Percentiles rank a stretch among this genome's conserved stretches.
Conservation (phyloP, 1,284 basidiomycete genomes). For the Boletus smithii region DNA sequence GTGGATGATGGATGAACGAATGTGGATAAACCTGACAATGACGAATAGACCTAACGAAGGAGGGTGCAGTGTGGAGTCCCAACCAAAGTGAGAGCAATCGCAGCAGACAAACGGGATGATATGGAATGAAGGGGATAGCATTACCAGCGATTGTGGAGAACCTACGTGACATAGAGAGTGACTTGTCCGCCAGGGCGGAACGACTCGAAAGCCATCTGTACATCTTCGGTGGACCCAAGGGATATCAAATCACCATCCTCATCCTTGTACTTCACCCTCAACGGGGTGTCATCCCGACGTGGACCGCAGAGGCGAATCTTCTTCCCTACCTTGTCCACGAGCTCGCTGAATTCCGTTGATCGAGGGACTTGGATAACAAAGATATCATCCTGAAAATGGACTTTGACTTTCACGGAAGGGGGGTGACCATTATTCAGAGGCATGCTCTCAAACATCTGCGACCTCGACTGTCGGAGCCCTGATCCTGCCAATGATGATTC, state of each 20-base stretch:
- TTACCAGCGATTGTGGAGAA: constrained; percentile 9
- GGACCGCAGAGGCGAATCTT: constrained; percentile 89
- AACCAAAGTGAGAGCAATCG: too few relatives aligned
- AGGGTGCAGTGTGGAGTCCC: too few relatives aligned
- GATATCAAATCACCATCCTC: constrained; percentile 89
- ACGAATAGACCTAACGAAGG: too few relatives aligned
- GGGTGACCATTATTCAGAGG: constrained; percentile 27
- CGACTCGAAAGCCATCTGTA: constrained; percentile 85
- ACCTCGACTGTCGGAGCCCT: constrained; percentile 51
- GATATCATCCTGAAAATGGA: constrained; percentile 85
- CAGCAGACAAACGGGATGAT: too few relatives aligned
- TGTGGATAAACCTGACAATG: constrained; percentile 16
- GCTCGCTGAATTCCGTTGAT: constrained; percentile 70
- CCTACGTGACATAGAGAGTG: constrained; percentile 67
- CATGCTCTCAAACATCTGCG: constrained; percentile 48
- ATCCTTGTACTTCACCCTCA: constrained; percentile 86
- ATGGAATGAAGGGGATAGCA: too few relatives aligned
- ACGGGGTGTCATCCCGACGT: constrained; percentile 65
- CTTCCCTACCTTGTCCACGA: constrained; percentile 87
- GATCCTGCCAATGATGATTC: constrained; percentile 66
- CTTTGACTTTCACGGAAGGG: constrained; percentile 76
- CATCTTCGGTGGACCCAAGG: constrained; percentile 83
- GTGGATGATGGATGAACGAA: constrained; percentile 20
- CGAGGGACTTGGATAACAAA: constrained; percentile 89
- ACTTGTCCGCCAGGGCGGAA: constrained; percentile 71